Base-by-base conservation (phyloP, 2,329 filamentous ascomycete genomes). In the Fusarium lyarnte region DNA sequence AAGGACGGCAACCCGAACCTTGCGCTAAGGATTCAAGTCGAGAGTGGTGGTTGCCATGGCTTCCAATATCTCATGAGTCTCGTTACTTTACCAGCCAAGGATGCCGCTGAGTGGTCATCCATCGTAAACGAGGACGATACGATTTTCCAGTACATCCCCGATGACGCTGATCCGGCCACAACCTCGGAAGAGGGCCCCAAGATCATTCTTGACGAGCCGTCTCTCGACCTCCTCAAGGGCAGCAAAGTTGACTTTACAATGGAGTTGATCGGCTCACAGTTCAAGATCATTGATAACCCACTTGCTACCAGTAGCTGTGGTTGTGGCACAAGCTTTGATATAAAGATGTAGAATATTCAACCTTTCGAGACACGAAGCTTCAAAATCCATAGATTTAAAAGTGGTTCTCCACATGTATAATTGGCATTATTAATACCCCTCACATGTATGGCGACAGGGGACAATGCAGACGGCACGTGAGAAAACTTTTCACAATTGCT, bases 11-110 rank as follows among this genome's bases (percentile, higher is more conserved):
- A 97, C 80, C 93, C 94, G 5, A 87, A 93, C 77, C 89, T 97
- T 36, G 93, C 94, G 29, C 88, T 99, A n/a, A 93, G 95, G 58
- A 93, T 99, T 74, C 92, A 93, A 69, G 95, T 99, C 65, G 94
- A 97, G 79, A 94, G 92, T 63, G 96, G 96, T 72, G 96, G 96
- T 62, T 99, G 96, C 81, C 96, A 99, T 82, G 96, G 96, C 54
- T 99, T 99, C 82, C 96, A 99, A 81, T 99, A 99, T 80, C 85
- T 97, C 51, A 97, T 99, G 93, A 93, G 91, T 21, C 87, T 98
- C 8, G 92, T 94, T 5, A 89, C 88, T 1, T 82, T 92, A 2
- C 89, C 89, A 0, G 68, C 79, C 10, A 76, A 80, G 51, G 79
- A 80, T 21, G 69, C 80, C 1, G 76, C 80, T 8, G 77, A 82